These are phyloP conservation scores for Coemansia sp. DNA, from an alignment of 192 early-diverging fungal genomes.

Conservation along the genomic window DNA sequence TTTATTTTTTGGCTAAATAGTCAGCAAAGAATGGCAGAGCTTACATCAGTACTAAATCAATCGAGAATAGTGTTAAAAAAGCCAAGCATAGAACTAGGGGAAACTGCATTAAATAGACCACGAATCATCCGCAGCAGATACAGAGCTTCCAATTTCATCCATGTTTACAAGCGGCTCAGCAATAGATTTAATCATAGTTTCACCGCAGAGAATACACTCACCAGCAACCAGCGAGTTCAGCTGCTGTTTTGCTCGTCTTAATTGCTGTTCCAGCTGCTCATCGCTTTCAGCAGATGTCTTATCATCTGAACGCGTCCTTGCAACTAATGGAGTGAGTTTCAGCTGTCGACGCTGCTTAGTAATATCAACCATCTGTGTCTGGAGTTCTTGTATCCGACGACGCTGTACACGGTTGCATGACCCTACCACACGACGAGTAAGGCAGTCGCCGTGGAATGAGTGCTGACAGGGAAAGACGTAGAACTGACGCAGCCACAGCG, in stretches of 20 bases:
- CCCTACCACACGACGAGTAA: slow-evolving; percentile 66
- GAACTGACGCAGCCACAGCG: slow-evolving; percentile 84
- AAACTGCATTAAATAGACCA: slow-evolving; percentile 62
- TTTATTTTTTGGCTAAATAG: too few species aligned
- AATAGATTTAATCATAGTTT: slow-evolving; percentile 89
- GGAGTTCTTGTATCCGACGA: slow-evolving; percentile 49
- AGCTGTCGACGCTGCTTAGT: slow-evolving; percentile 41
- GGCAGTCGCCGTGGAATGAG: slow-evolving; percentile 90
- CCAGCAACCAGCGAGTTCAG: slow-evolving; percentile 73
- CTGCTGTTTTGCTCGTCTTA: slow-evolving; percentile 58
- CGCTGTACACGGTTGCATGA: slow-evolving; percentile 49
- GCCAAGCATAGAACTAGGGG: not conserved
- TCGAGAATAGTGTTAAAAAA: not conserved
- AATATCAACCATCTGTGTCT: slow-evolving; percentile 39
- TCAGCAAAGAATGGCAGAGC: too few species aligned
- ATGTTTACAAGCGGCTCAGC: slow-evolving; percentile 73
- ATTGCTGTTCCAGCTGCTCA: slow-evolving; percentile 50
- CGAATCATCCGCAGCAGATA: slow-evolving; percentile 43
- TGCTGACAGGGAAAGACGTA: slow-evolving; percentile 96
- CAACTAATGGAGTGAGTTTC: slow-evolving; percentile 28
- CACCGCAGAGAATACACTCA: slow-evolving; percentile 95
- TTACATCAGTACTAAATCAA: too few species aligned
- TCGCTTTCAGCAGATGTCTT: slow-evolving; percentile 23
- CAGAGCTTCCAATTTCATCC: slow-evolving; percentile 23
- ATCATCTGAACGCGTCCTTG: slow-evolving; percentile 1